Evolutionary conservation across 2,329 filamentous ascomycete species (phyloP), one percentile per base, ranked within the genome.

Genomic region (Stachybotrys chartarum): DNA sequence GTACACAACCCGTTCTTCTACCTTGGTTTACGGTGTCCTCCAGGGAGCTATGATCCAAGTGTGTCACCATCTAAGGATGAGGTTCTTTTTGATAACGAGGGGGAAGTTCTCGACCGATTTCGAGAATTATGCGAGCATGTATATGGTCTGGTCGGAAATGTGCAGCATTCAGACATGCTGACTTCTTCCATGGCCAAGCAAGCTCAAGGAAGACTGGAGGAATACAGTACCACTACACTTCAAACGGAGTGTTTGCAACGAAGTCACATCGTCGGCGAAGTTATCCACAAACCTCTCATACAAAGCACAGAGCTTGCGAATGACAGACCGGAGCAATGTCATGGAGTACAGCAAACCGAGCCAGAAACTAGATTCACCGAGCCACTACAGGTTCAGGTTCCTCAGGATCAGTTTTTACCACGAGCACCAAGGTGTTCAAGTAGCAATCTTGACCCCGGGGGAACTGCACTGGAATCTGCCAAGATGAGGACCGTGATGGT

Each of bases 41-140:
- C 72, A 1, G 77, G 78, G 31, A 84, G 76, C 56, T 92, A 92
- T 62, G 88, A 92, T 68, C 75, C 79, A 1, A 92, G 91, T 60
- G 70, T 91, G 6, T 84, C 90, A 57, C 82, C 87, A 4, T 75
- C 82, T 4, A 92, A 92, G 65, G 83, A 90, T 55, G 83, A 90
- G 61, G 78, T 92, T 2, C 63, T 90, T 1, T 91, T 92, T 63
- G 74, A 73, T 5, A 74, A 89, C 52, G 79, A 85, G 58, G 51
- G 67, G 2, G 51, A 54, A 2, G 49, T 83, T 0, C 59, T 82
- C 2, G 61, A 71, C n/a, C 67, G 74, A 17, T 83, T 84, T 52
- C 72, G 74, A 39, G 59, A 59, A 1, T 64, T 82, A 17, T 79
- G 78, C 24, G 61, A 65, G 32, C 65, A 69, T 6, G 57, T 74